Conservation (phyloP, 352 stramenopile genomes). For the Thraustochytrium sp. region DNA sequence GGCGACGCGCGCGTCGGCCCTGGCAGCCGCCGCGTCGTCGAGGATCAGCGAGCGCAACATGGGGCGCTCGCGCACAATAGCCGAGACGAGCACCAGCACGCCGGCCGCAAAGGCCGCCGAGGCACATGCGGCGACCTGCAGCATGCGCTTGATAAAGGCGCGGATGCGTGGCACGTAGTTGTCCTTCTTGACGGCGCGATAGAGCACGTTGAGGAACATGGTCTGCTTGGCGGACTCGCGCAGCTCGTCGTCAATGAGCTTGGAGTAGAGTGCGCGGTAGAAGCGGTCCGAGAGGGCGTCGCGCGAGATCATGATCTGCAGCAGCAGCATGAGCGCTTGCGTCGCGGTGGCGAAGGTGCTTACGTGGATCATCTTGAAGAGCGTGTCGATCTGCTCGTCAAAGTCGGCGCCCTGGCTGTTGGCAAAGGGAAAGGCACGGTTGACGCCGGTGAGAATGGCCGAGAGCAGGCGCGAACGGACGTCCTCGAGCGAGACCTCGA, state of each 20-base stretch:
- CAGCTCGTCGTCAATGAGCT: slow-evolving; percentile 76
- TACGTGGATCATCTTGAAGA: slow-evolving; percentile 72
- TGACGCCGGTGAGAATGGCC: slow-evolving; percentile 93
- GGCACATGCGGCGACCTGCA: slow-evolving; percentile 72
- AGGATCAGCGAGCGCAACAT: slow-evolving; percentile 14
- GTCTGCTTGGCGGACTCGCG: slow-evolving; percentile 85
- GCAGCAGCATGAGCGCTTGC: slow-evolving; percentile 93
- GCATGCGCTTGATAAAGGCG: slow-evolving; percentile 88
- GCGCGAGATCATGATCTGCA: slow-evolving; percentile 52
- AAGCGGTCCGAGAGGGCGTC: slow-evolving; percentile 82
- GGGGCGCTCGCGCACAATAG: slow-evolving; percentile 71
- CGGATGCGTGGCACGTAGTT: slow-evolving; percentile 66
- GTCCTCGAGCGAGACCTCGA: slow-evolving; percentile 49
- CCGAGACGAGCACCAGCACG: slow-evolving; percentile 88
- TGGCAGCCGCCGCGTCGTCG: not conserved
- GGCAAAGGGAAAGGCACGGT: slow-evolving; percentile 92
- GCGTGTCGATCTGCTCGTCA: slow-evolving; percentile 65
- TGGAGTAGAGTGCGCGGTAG: slow-evolving; percentile 93
- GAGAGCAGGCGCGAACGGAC: slow-evolving; percentile 90
- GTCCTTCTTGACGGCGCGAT: slow-evolving; percentile 92
- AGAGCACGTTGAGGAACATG: slow-evolving; percentile 96
- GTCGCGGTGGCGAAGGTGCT: slow-evolving; percentile 84
- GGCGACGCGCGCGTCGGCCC: not conserved
- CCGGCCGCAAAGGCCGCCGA: slow-evolving; percentile 79
- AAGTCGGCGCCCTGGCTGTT: slow-evolving; percentile 53